Evolutionary conservation across 2,329 filamentous ascomycete genomes (phyloP).

Genomic region (Alternaria sp.): DNA sequence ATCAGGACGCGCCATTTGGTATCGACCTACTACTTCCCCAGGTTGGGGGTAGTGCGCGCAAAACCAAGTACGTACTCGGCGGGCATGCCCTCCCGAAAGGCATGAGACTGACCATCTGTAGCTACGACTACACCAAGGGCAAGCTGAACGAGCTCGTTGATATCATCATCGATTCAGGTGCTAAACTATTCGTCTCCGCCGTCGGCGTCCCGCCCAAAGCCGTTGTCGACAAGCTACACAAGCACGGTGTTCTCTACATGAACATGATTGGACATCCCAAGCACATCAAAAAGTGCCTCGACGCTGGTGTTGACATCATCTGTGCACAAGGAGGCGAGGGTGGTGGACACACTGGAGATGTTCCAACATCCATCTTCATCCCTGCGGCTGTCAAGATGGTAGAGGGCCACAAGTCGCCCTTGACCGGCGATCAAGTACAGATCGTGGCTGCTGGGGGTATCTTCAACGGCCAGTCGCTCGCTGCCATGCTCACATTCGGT

Average conservation of each 20-base stretch:
- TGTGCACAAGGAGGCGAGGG: slow-evolving; percentile 98
- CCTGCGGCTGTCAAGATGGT: slow-evolving; percentile 86
- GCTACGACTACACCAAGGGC: slow-evolving; percentile 99
- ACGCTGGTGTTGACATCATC: slow-evolving; percentile 89
- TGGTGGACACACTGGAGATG: slow-evolving; percentile 93
- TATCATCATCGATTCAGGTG: slow-evolving; percentile 90
- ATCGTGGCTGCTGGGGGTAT: slow-evolving; percentile 94
- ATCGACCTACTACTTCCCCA: slow-evolving; percentile 94
- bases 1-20: slow-evolving; percentile 95
- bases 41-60: slow-evolving; percentile 90
- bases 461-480: slow-evolving; percentile 89
- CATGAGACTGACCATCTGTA: slow-evolving; percentile 51
- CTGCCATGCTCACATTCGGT: slow-evolving; percentile 90
- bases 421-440: slow-evolving; percentile 87
- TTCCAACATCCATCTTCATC: slow-evolving; percentile 90
- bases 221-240: slow-evolving; percentile 90
- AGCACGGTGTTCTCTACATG: slow-evolving; percentile 91
- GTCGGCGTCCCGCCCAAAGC: slow-evolving; percentile 90
- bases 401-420: slow-evolving; percentile 81
- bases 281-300: slow-evolving; percentile 96
- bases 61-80: slow-evolving; percentile 76
- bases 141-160: slow-evolving; percentile 91
- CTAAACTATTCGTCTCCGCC: slow-evolving; percentile 94
- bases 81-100: background rate
- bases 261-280: slow-evolving; percentile 99